Base-by-base conservation (phyloP, 1,284 basidiomycete genomes). In the Apiotrichum gracile region DNA sequence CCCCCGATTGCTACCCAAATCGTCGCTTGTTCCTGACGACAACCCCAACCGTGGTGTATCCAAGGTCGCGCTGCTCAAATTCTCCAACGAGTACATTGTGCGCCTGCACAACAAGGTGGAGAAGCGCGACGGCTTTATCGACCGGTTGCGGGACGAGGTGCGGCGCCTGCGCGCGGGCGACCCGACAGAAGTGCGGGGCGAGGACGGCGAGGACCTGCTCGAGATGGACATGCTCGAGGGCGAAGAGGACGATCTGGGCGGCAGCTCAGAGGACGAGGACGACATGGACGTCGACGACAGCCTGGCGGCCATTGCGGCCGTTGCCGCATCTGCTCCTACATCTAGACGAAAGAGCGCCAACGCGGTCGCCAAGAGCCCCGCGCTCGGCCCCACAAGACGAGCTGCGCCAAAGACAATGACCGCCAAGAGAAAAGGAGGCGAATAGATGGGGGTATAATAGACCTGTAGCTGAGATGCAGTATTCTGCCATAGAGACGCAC, bases 31-130 rank as follows among this genome's bases (percentile, higher is more conserved):
- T 0, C 87, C 87, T 12, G 83, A 82, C 10, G 87, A 88, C 57
- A 91, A 91, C 35, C 91, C 91, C 25, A 96, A 96, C 74, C 86
- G 92, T 64, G 87, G 87, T n/a, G 90, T 97, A 41, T 89, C 86
- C 77, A 97, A 97, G 78, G 80, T 97, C 54, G 92, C 96, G 66
- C 78, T 98, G 31, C 74, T 98, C 54, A 83, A 91, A 51, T 91
- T 88, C 66, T 86, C 86, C 47, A 96, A 96, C 70, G 88, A 92
- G 71, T 93, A 84, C 66, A 85, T 96, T 53, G 79, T 84, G 45
- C 78, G 83, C 57, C 78, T 94, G 60, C 86, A 86, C 61, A 85
- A 79, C 43, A 82, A 91, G 39, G 81, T 97, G 44, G 86, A 88
- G 51, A 80, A 91, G 66, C 78, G 94, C 47, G 91, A 97, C 66